Evolutionary conservation across 306 rosid species (phyloP).

Genomic region (Morella rubra): DNA sequence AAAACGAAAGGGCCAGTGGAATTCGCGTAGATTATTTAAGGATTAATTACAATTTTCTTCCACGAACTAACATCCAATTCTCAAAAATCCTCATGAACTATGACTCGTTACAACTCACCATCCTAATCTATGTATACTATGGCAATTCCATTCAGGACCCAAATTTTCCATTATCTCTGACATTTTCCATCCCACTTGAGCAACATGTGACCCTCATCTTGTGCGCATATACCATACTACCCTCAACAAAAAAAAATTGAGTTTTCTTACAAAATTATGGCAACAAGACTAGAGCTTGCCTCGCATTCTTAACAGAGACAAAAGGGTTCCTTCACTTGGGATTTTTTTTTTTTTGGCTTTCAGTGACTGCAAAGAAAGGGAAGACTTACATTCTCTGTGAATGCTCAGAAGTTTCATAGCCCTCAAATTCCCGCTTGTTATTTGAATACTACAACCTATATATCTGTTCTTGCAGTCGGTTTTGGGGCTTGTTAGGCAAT

Average conservation of each 20-base stretch:
- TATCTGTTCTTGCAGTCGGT: conserved; percentile 2
- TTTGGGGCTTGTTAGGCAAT: conserved; percentile 2
- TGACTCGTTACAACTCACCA: no score
- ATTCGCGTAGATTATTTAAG: no score
- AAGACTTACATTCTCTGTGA: conserved; percentile 48
- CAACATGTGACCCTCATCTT: no score
- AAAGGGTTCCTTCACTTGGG: conserved; percentile 43
- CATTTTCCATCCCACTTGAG: no score
- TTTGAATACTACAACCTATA: conserved; percentile 15
- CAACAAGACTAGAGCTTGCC: conserved; percentile 35
- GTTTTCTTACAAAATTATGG: conserved; percentile 11
- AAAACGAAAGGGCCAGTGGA: no score
- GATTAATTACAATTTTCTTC: no score
- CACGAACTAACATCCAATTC: no score
- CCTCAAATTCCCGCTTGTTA: conserved; percentile 25
- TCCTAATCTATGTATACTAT: no score
- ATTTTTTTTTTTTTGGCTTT: conserved; percentile 38
- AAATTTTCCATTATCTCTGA: no score
- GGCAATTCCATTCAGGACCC: no score
- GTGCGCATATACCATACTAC: no score
- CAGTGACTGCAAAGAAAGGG: conserved; percentile 37
- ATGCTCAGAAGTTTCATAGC: conserved; percentile 12
- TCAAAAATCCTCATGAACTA: no score
- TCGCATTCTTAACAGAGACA: conserved; percentile 38
- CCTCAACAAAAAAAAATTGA: background rate